phyloP scores from a whole-genome alignment of 768 basidiomycete species.

The Boletellus ananas region DNA sequence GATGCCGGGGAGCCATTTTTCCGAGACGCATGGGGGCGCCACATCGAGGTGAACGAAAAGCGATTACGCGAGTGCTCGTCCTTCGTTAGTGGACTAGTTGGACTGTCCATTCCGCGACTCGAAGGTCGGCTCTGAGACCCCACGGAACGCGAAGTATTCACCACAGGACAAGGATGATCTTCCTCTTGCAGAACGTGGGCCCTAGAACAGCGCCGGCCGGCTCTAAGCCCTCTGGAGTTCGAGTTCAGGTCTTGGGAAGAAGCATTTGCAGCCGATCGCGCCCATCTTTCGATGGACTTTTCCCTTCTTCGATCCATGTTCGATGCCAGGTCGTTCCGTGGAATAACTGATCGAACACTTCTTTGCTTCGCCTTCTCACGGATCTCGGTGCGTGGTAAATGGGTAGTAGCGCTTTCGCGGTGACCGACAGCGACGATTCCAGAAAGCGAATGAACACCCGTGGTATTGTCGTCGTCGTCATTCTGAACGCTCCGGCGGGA shows the following conservation, averaged over 20 bases:
- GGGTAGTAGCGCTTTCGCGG: conserved; percentile 24
- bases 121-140: conserved; percentile 26
- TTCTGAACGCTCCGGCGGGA: conserved; percentile 10
- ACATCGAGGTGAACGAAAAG: conserved; percentile 32
- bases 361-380: conserved; percentile 30
- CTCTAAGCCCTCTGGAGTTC: conserved; percentile 8
- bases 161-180: conserved; percentile 3
- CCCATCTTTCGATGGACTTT: conserved; percentile 34
- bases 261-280: conserved; percentile 22
- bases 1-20: conserved; percentile 27
- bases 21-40: conserved; percentile 19
- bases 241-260: conserved; percentile 17
- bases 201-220: conserved; percentile 29
- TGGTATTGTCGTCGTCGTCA: conserved; percentile 19
- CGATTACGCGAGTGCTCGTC: conserved; percentile 25
- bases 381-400: conserved; percentile 11
- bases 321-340: conserved; percentile 21
- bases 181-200: conserved; percentile 25
- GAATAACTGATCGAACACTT: conserved; percentile 13
- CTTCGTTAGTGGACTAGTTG: conserved; percentile 19
- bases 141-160: conserved; percentile 18
- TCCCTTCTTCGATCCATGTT: conserved; percentile 25
- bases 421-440: conserved; percentile 15
- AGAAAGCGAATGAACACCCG: conserved; percentile 34
- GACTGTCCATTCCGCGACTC: conserved; percentile 21